These are phyloP conservation scores for Helicocarpus griseus DNA, from an alignment of 2,329 filamentous ascomycete species.

Conservation along the genomic window DNA sequence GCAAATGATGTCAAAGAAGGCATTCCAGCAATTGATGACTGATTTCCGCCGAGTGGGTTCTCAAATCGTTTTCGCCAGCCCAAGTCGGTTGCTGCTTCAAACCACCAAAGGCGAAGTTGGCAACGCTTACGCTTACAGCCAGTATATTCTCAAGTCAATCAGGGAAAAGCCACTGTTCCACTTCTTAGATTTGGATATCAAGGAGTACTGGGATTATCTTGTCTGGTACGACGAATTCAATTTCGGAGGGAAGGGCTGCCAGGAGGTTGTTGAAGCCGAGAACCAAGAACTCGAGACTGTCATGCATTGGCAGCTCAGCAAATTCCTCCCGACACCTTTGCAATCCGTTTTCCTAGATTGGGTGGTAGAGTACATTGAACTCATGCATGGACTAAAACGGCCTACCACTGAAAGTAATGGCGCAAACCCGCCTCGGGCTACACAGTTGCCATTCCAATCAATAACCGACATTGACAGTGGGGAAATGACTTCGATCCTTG, in stretches of 20 bases:
- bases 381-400: constrained; percentile 83
- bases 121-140: constrained; percentile 91
- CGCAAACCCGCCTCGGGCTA: constrained; percentile 47
- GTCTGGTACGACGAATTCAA: constrained; percentile 99
- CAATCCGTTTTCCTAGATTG: constrained; percentile 83
- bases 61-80: constrained; percentile 87
- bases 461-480: constrained; percentile 52
- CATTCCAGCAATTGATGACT: constrained; percentile 91
- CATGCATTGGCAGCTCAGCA: constrained; percentile 97
- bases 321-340: constrained; percentile 70
- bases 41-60: constrained; percentile 94
- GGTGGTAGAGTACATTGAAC: constrained; percentile 87
- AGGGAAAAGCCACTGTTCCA: constrained; percentile 92
- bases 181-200: constrained; percentile 93
- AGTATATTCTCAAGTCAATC: constrained; percentile 97
- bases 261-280: constrained; percentile 65
- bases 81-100: constrained; percentile 81
- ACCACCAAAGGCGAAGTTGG: constrained; percentile 95
- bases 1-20: constrained; percentile 96
- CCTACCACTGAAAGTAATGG: constrained; percentile 45
- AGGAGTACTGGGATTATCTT: constrained; percentile 98
- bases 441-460: constrained; percentile 51
- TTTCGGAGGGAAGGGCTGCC: constrained; percentile 88
- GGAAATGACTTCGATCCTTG: constrained; percentile 55
- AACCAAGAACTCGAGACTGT: constrained; percentile 77